Evolutionary conservation across 257 asterid species (phyloP).

Genomic region (Ocimum tenuiflorum): DNA sequence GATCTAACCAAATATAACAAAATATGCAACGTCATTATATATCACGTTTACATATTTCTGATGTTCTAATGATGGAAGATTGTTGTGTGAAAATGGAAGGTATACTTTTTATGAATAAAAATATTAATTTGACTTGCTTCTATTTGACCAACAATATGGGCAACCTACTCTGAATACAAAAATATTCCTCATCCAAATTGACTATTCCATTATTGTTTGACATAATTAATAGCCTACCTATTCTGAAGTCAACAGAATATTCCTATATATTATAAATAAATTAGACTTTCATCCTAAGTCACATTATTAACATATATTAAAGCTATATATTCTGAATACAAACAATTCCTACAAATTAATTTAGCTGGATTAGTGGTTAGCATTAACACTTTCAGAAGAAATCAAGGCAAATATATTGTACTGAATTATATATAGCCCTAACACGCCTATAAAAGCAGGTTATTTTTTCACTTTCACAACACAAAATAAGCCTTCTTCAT

Average conservation of each 20-base stretch:
- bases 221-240: not conserved
- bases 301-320: too few relatives aligned
- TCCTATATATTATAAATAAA: not conserved
- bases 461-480: not conserved
- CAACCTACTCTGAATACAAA: not conserved
- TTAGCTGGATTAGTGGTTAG: too few relatives aligned
- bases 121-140: not conserved
- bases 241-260: not conserved
- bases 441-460: not conserved
- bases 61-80: too few relatives aligned
- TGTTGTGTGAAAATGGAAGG: too few relatives aligned
- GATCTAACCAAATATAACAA: too few relatives aligned
- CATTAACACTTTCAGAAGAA: not conserved
- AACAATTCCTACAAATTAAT: too few relatives aligned
- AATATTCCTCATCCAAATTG: too few relatives aligned
- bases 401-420: not conserved
- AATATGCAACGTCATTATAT: too few relatives aligned
- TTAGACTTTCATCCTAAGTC: too few relatives aligned
- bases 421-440: not conserved
- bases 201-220: not conserved
- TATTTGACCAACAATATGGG: not conserved
- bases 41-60: too few relatives aligned
- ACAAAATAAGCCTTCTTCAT: not conserved
- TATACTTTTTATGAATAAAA: not conserved
- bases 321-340: too few relatives aligned